phyloP scores from a whole-genome alignment of 1,139 yeast genomes.

The Lodderomyces theae region DNA sequence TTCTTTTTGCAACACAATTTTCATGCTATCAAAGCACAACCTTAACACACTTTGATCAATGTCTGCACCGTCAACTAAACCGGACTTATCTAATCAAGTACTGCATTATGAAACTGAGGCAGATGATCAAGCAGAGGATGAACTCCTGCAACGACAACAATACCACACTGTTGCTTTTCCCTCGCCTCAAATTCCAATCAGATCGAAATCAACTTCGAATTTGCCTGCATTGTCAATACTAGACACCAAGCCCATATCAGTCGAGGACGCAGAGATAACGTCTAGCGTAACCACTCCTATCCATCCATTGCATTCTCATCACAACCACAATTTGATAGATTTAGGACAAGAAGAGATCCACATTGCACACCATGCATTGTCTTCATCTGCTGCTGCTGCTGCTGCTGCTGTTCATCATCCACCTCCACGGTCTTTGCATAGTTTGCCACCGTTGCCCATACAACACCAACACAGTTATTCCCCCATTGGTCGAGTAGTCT shows the following conservation, averaged over 20 bases:
- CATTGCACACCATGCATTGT: too few relatives aligned
- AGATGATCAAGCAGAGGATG: too few relatives aligned
- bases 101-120: too few relatives aligned
- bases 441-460: not conserved
- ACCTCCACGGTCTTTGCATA: not conserved
- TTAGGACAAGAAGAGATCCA: not conserved
- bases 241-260: not conserved
- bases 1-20: not conserved
- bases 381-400: not conserved
- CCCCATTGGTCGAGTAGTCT: not conserved
- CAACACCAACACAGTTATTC: not conserved
- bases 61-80: too few relatives aligned
- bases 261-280: not conserved
- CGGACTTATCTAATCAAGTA: too few relatives aligned
- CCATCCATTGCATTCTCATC: not conserved
- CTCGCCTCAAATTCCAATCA: not conserved
- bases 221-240: not conserved
- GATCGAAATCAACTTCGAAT: not conserved
- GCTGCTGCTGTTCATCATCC: not conserved
- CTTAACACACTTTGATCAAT: too few relatives aligned
- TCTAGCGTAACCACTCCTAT: not conserved
- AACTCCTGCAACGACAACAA: too few relatives aligned
- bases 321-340: not conserved
- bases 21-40: too few relatives aligned
- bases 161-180: too few relatives aligned